Evolutionary conservation across 1,139 yeast species (phyloP).

Genomic region (Lizanozyma gosingica): DNA sequence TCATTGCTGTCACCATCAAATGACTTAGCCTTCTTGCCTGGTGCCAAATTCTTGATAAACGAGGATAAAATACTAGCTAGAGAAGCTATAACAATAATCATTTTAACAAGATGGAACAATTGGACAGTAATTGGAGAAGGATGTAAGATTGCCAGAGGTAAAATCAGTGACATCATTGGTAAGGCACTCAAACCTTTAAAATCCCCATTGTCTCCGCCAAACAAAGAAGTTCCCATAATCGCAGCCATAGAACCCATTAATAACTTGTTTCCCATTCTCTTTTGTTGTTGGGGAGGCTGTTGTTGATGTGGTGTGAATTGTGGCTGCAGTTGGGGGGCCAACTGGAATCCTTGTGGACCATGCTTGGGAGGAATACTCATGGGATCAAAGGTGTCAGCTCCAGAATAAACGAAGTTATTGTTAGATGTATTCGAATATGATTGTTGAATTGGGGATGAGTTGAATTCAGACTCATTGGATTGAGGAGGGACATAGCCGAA

Average conservation of each 20-base stretch:
- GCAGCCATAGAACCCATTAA: conserved; percentile 51
- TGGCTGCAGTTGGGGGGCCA: conserved; percentile 3
- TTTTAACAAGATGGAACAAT: conserved; percentile 19
- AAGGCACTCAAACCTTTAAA: conserved; percentile 1
- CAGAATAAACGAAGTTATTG: conserved; percentile 2
- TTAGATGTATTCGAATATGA: conserved; percentile 3
- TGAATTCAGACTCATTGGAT: conserved; percentile 4
- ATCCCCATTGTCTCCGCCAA: conserved; percentile 10
- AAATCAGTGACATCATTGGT: conserved; percentile 1
- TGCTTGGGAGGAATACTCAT: conserved; percentile 4
- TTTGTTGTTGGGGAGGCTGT: conserved; percentile 5
- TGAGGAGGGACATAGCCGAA: conserved; percentile 9
- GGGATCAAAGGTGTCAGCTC: conserved; percentile 4
- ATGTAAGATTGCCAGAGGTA: conserved; percentile 4
- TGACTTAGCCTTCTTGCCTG: conserved; percentile 1
- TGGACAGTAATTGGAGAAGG: conserved; percentile 19
- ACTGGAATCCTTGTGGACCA: conserved; percentile 4
- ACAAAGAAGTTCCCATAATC: conserved; percentile 40
- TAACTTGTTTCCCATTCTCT: conserved; percentile 22
- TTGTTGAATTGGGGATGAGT: conserved; percentile 7
- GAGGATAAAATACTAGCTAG: conserved; percentile 18
- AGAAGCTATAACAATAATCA: conserved; percentile 19
- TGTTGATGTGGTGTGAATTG: too few species aligned
- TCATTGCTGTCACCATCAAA: conserved; percentile 1
- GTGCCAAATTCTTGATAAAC: conserved; percentile 4